Percentiles rank a stretch among this genome's conserved stretches.
phyloP scores from a whole-genome alignment of 768 basidiomycete species.

The Hericium rajendrae region DNA sequence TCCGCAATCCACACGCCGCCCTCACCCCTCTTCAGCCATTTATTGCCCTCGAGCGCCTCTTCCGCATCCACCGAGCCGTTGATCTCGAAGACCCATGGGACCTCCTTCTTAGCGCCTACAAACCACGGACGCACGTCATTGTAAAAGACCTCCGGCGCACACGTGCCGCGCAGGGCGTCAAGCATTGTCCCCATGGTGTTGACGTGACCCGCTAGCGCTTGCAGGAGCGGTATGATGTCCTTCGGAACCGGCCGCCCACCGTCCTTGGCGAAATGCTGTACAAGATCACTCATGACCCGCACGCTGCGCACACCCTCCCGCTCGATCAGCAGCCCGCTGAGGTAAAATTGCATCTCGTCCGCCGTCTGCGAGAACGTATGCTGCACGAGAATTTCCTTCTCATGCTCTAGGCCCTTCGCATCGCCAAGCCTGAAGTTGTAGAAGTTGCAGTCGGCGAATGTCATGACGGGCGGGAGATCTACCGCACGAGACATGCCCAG shows the following conservation, averaged over 20 bases:
- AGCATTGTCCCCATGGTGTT: not conserved
- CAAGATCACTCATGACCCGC: not conserved
- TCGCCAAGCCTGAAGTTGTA: not conserved
- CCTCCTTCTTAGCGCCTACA: not conserved
- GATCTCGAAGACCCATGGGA: not conserved
- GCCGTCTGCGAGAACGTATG: not conserved
- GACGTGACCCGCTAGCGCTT: not conserved
- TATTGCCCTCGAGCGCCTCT: not conserved
- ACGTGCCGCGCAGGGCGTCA: not conserved
- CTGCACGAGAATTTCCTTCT: not conserved
- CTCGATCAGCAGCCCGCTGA: not conserved
- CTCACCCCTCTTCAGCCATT: not conserved
- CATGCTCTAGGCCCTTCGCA: not conserved
- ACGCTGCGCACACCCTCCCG: not conserved
- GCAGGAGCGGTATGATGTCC: not conserved
- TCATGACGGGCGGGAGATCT: slow-evolving; percentile 1
- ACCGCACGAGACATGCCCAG: slow-evolving; percentile 1
- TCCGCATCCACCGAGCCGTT: not conserved
- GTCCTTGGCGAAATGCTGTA: too few relatives aligned
- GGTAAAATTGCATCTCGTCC: slow-evolving; percentile 5
- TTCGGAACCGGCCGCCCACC: too few relatives aligned
- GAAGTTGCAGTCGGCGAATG: not conserved
- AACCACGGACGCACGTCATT: slow-evolving; percentile 1
- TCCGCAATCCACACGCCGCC: not conserved
- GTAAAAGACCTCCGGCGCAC: not conserved